Evolutionary conservation across 768 basidiomycete genomes (phyloP).

Genomic region (Tylopilus balloui): DNA sequence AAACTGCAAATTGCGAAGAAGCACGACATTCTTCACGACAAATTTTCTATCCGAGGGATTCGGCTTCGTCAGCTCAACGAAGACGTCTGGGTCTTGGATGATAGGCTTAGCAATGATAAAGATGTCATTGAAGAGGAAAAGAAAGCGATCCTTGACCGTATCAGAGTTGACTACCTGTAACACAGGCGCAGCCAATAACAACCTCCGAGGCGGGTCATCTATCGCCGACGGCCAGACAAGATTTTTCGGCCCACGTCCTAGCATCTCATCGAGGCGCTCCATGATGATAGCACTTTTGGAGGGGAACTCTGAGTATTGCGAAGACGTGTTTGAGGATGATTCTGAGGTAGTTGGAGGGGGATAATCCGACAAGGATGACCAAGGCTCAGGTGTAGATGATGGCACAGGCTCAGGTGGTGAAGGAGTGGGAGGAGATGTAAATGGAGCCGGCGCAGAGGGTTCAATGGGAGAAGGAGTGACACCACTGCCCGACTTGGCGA

Average conservation of each 20-base stretch:
- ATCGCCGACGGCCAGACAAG: constrained; percentile 59
- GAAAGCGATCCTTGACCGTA: constrained; percentile 91
- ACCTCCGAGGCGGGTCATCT: constrained; percentile 83
- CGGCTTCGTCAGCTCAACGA: constrained; percentile 55
- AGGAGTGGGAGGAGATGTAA: constrained; percentile 38
- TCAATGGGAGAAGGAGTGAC: constrained; percentile 21
- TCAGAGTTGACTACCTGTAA: constrained; percentile 92
- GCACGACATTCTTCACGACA: constrained; percentile 85
- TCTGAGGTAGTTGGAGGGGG: constrained; percentile 66
- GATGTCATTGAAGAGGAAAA: constrained; percentile 96
- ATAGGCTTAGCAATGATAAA: constrained; percentile 91
- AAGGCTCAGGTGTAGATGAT: constrained; percentile 71
- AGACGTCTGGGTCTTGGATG: constrained; percentile 59
- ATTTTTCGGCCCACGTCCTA: constrained; percentile 58
- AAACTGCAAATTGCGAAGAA: constrained; percentile 65
- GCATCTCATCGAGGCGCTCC: constrained; percentile 65
- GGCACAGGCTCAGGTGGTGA: constrained; percentile 54
- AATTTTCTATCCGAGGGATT: constrained; percentile 67
- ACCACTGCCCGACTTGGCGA: constrained; percentile 26
- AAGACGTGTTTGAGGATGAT: constrained; percentile 72
- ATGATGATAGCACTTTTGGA: constrained; percentile 52
- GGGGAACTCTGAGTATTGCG: constrained; percentile 51
- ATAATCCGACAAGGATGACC: constrained; percentile 71
- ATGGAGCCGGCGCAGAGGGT: constrained; percentile 13
- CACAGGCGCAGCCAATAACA: constrained; percentile 80